phyloP scores from a whole-genome alignment of 768 basidiomycete genomes.

The Cantharellus cinnabarinus region DNA sequence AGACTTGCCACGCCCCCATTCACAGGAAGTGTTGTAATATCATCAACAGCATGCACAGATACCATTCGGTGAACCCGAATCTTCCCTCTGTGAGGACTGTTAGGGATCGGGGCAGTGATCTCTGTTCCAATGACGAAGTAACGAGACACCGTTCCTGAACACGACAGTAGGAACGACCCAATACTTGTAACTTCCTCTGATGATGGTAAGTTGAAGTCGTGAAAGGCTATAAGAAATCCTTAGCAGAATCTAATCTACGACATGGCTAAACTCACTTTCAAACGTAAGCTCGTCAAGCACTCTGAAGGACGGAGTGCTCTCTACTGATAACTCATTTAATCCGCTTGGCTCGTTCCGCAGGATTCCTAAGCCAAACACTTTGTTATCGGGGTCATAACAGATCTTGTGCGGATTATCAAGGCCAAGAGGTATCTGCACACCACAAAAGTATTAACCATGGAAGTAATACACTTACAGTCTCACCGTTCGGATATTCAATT shows the following conservation, averaged over 20 bases:
- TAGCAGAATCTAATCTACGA: background rate
- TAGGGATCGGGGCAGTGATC: background rate
- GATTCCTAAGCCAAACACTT: slow-evolving; percentile 48
- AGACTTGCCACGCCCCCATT: slow-evolving; percentile 54
- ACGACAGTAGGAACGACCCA: slow-evolving; percentile 15
- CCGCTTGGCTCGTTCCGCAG: slow-evolving; percentile 10
- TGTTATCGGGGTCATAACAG: slow-evolving; percentile 31
- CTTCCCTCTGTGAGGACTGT: background rate
- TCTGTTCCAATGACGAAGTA: slow-evolving; percentile 14
- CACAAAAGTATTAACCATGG: background rate
- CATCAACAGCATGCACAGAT: slow-evolving; percentile 16
- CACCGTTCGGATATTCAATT: slow-evolving; percentile 66
- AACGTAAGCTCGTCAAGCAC: slow-evolving; percentile 46
- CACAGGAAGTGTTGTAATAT: slow-evolving; percentile 27
- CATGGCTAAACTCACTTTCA: slow-evolving; percentile 25
- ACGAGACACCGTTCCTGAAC: background rate
- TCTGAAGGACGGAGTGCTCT: slow-evolving; percentile 35
- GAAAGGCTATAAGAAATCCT: background rate
- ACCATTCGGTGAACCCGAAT: slow-evolving; percentile 18
- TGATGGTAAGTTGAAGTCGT: background rate
- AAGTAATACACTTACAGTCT: slow-evolving; percentile 8
- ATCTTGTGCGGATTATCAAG: slow-evolving; percentile 51
- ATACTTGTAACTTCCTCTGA: slow-evolving; percentile 43
- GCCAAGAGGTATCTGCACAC: slow-evolving; percentile 45
- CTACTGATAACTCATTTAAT: background rate